Evolutionary conservation across 208 protist species (phyloP).

Genomic region (Crithidia expoeki): DNA sequence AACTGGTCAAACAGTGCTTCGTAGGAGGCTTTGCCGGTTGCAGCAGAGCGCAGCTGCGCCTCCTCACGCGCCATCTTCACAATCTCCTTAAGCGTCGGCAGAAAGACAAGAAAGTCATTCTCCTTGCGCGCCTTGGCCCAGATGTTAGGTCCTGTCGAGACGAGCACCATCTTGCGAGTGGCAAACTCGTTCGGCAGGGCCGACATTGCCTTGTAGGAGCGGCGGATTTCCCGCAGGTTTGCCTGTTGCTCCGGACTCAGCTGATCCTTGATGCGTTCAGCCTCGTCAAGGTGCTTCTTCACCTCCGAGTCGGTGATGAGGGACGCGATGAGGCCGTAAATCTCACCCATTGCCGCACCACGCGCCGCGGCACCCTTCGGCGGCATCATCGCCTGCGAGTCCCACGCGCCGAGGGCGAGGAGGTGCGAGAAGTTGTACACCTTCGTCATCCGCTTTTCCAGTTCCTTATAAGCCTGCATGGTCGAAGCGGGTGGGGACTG

Average conservation of each 20-base stretch:
- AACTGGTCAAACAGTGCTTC: conserved; percentile 79
- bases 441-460: conserved; percentile 49
- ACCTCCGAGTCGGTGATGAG: conserved; percentile 42
- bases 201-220: conserved; percentile 29
- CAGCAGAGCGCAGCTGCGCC: conserved; percentile 43
- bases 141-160: conserved; percentile 31
- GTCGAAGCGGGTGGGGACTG: no score
- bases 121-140: conserved; percentile 63
- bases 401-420: conserved; percentile 60
- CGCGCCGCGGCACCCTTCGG: conserved; percentile 60
- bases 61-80: conserved; percentile 73
- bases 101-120: conserved; percentile 70
- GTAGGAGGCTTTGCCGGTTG: conserved; percentile 54
- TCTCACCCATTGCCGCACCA: conserved; percentile 56
- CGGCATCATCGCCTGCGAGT: conserved; percentile 77
- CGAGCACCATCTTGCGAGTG: conserved; percentile 44
- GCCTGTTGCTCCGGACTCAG: conserved; percentile 53
- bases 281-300: conserved; percentile 43
- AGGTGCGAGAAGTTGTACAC: conserved; percentile 52
- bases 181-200: conserved; percentile 59
- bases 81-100: conserved; percentile 75
- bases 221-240: conserved; percentile 78
- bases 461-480: conserved; percentile 66
- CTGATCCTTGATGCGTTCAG: conserved; percentile 19
- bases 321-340: conserved; percentile 34